Evolutionary conservation across 176 grass and related monocot genomes (phyloP).

Genomic region (Avena sativa): DNA sequence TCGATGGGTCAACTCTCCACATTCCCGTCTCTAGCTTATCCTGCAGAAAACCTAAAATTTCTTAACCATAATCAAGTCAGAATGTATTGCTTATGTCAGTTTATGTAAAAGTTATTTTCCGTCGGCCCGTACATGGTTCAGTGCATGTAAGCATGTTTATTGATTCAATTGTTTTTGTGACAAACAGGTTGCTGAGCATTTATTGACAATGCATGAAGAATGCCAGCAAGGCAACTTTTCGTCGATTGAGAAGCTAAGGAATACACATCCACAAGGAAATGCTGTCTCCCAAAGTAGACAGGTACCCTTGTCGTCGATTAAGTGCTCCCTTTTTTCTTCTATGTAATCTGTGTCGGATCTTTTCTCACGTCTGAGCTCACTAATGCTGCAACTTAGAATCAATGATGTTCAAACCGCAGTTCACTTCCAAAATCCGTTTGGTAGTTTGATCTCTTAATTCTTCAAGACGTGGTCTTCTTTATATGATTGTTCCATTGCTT

Average conservation of each 20-base stretch:
- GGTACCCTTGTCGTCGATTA: conserved; percentile 29
- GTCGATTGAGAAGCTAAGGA: conserved; percentile 69
- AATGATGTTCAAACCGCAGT: neutral
- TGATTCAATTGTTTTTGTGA: conserved; percentile 25
- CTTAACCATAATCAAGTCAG: neutral
- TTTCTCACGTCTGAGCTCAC: conserved; percentile 20
- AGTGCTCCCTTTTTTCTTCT: neutral
- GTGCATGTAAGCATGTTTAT: conserved; percentile 33
- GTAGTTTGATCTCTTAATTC: neutral
- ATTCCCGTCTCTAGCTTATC: neutral
- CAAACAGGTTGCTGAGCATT: conserved; percentile 71
- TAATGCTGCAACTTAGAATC: conserved; percentile 35
- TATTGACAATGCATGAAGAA: conserved; percentile 88
- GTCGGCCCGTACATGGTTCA: neutral
- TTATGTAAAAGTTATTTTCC: neutral
- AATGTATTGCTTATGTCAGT: conserved; percentile 4
- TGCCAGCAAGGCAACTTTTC: conserved; percentile 69
- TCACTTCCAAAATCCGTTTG: conserved; percentile 22
- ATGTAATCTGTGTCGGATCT: neutral
- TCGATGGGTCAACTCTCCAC: neutral
- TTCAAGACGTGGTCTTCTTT: no score
- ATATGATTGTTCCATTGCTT: neutral
- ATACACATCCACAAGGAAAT: conserved; percentile 46
- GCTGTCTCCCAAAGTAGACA: conserved; percentile 80
- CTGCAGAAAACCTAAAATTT: conserved; percentile 1